These are phyloP conservation scores for Trichosporon coremiiforme DNA, from an alignment of 1,284 basidiomycete species.

Conservation along the genomic window DNA sequence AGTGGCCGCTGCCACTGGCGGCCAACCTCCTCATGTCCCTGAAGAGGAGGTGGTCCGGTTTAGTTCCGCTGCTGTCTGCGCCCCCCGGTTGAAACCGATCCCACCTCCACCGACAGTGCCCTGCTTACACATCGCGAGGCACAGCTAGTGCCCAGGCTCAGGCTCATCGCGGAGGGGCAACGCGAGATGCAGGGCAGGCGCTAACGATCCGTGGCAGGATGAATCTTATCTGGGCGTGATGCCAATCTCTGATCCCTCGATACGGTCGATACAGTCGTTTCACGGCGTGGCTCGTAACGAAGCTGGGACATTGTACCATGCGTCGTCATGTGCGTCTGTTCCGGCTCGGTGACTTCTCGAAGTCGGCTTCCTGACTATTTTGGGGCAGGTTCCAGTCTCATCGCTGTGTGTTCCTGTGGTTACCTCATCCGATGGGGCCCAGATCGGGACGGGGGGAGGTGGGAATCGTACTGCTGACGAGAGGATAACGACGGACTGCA, in stretches of 20 bases:
- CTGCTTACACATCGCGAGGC: background rate
- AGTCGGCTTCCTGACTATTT: conserved; percentile 3
- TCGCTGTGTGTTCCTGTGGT: background rate
- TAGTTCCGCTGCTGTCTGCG: background rate
- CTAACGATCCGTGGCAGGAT: background rate
- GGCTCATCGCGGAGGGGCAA: background rate
- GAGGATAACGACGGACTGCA: background rate
- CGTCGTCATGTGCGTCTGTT: background rate
- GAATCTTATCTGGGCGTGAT: background rate
- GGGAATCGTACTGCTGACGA: background rate
- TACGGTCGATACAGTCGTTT: background rate
- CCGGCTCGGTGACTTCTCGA: background rate
- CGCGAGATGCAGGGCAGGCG: background rate
- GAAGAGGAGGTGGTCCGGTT: background rate
- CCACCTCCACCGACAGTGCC: background rate
- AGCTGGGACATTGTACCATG: background rate
- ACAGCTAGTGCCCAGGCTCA: background rate
- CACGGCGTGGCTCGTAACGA: background rate
- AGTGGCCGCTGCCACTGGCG: background rate
- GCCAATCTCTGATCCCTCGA: background rate
- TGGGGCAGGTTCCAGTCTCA: conserved; percentile 2
- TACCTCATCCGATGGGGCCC: background rate
- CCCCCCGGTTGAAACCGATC: no score
- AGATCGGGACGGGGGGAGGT: background rate
- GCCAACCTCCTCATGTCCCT: background rate